Conservation (phyloP, 2,329 filamentous ascomycete species). For the Tolypocladium tropicale region DNA sequence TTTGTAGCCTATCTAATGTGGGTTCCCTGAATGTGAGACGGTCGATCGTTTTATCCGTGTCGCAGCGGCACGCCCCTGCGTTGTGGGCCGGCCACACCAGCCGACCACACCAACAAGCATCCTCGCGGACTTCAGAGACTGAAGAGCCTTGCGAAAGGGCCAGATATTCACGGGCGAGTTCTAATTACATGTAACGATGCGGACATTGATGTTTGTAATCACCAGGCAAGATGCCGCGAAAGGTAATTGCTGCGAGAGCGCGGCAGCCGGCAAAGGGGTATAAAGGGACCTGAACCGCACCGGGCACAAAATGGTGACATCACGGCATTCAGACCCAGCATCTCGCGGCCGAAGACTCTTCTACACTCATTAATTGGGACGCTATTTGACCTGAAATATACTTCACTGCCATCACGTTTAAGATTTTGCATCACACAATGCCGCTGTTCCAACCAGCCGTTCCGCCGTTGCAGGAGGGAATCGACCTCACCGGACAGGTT, state of each 20-base stretch:
- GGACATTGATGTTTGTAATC: background rate
- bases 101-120: no score
- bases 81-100: no score
- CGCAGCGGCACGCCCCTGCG: no score
- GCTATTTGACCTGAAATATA: background rate
- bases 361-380: background rate
- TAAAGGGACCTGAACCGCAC: background rate
- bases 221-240: background rate
- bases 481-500: constrained; percentile 19
- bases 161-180: background rate
- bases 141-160: background rate
- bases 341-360: background rate
- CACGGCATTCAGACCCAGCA: background rate
- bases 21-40: no score
- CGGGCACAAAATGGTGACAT: background rate
- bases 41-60: no score
- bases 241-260: background rate
- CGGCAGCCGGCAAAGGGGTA: background rate
- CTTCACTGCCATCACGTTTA: background rate
- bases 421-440: background rate
- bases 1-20: no score
- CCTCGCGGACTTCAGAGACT: background rate
- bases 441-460: background rate
- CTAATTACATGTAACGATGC: background rate
- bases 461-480: background rate